phyloP scores from a whole-genome alignment of 2,329 filamentous ascomycete species.

The Colletotrichum gloeosporioides region DNA sequence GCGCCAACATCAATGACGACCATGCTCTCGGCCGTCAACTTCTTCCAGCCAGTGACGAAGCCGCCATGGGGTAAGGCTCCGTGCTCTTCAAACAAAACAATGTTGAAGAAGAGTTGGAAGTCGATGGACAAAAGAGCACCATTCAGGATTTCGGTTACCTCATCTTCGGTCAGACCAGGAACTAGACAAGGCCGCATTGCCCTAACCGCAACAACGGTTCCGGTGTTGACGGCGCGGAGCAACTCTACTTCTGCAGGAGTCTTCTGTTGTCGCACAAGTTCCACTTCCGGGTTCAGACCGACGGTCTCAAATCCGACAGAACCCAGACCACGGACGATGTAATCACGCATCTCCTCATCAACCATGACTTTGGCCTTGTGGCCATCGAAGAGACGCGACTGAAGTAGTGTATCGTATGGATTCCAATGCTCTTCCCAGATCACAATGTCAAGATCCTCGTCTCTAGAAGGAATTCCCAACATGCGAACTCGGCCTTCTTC shows the following conservation, averaged over 20 bases:
- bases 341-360: conserved; percentile 70
- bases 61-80: conserved; percentile 60
- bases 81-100: conserved; percentile 66
- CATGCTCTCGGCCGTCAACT: conserved; percentile 59
- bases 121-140: conserved; percentile 58
- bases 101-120: conserved; percentile 65
- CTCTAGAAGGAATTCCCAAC: conserved; percentile 60
- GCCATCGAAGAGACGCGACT: conserved; percentile 44
- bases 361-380: conserved; percentile 56
- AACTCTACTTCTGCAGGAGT: conserved; percentile 60
- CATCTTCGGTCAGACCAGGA: conserved; percentile 60
- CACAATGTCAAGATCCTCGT: conserved; percentile 56
- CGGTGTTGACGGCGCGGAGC: conserved; percentile 66
- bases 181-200: conserved; percentile 62
- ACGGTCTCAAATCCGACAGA: conserved; percentile 60
- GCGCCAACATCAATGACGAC: conserved; percentile 68
- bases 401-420: conserved; percentile 60
- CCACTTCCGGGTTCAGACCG: conserved; percentile 58
- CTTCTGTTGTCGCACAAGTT: conserved; percentile 65
- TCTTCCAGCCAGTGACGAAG: conserved; percentile 55
- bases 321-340: conserved; percentile 62
- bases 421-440: conserved; percentile 71
- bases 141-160: conserved; percentile 62
- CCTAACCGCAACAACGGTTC: conserved; percentile 65
- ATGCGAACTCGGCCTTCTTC: conserved; percentile 65